Base-by-base conservation (phyloP, 2,329 filamentous ascomycete species). In the Colletotrichum sublineola region DNA sequence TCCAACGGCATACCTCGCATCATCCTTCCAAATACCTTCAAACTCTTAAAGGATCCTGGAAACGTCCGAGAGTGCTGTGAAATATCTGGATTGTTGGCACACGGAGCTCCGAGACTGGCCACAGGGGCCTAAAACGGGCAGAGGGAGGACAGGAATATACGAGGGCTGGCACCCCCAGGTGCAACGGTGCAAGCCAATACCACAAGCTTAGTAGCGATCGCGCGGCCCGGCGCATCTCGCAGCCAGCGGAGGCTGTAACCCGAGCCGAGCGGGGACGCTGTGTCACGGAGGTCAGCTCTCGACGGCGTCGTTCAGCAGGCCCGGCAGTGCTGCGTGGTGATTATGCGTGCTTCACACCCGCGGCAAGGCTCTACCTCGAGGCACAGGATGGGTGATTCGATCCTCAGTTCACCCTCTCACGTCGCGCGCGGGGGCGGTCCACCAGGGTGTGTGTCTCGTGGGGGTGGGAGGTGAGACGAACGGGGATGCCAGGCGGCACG, bases 201-300 rank as follows among this genome's bases (percentile, higher is more conserved):
- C 46, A 48, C 55, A 48, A 36, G 66, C 46, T 56, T 55, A 55
- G 33, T 50, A 64, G 60, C 69, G 60, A 72, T 72, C 66, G 60
- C 60, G 55, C 69, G 69, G 69, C 60, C 53, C 60, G 66, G 61
- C 69, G 46, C 67, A 72, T 72, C 40, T 69, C 33, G 60, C 46
- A 64, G 53, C 38, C 53, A 63, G 60, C 31, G 52, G 46, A 72
- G 46, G 53, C 66, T 60, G 69, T 33, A 69, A 65, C 29, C 60
- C 60, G 60, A 72, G 46, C 60, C 66, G 66, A 60, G 53, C 53
- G 67, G 66, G 48, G 66, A 60, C 24, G 60, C 46, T n/a, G 69
- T 69, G 55, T 24, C 33, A 72, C 60, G 55, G 48, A 61, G 46
- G 33, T 48, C 62, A 69, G 55, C 69, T 40, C 69, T 66, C 66